These are phyloP conservation scores for Talinum fruticosum DNA, from an alignment of 148 eudicot species.

Conservation along the genomic window DNA sequence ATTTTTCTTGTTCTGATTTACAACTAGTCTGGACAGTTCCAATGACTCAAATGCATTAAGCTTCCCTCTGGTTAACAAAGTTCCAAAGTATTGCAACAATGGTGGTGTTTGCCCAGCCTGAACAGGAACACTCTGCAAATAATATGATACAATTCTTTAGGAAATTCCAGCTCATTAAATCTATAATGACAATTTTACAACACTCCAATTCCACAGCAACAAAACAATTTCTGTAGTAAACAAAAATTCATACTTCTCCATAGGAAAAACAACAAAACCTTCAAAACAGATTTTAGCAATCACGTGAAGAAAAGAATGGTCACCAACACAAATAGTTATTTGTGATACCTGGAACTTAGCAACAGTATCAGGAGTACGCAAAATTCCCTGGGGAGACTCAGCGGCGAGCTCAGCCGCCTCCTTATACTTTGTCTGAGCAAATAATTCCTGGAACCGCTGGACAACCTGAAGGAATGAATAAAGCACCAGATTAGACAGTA, in stretches of 20 bases:
- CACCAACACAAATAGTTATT: background rate
- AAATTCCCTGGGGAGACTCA: conserved; percentile 95
- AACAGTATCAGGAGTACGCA: conserved; percentile 94
- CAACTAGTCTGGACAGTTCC: conserved; percentile 91
- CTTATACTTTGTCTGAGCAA: conserved; percentile 96
- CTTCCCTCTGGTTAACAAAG: conserved; percentile 77
- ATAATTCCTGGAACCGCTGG: conserved; percentile 93
- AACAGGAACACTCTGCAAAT: conserved; percentile 92
- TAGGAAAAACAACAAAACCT: background rate
- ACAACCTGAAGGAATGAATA: conserved; percentile 57
- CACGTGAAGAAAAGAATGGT: background rate
- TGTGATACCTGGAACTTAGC: conserved; percentile 86
- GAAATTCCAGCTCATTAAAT: background rate
- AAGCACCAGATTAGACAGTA: background rate
- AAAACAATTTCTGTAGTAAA: background rate
- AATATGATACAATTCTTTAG: background rate
- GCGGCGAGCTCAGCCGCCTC: conserved; percentile 99
- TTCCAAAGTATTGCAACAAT: conserved; percentile 86
- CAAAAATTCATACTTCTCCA: background rate
- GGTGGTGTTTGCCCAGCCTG: conserved; percentile 99
- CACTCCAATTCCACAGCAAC: background rate
- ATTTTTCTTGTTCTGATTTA: conserved; percentile 92
- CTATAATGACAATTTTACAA: background rate
- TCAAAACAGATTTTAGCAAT: background rate
- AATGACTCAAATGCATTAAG: conserved; percentile 91